Percentiles rank a stretch among this genome's conserved stretches.
phyloP scores from a whole-genome alignment of 2,329 filamentous ascomycete genomes.

The Plectosphaerella sp. region DNA sequence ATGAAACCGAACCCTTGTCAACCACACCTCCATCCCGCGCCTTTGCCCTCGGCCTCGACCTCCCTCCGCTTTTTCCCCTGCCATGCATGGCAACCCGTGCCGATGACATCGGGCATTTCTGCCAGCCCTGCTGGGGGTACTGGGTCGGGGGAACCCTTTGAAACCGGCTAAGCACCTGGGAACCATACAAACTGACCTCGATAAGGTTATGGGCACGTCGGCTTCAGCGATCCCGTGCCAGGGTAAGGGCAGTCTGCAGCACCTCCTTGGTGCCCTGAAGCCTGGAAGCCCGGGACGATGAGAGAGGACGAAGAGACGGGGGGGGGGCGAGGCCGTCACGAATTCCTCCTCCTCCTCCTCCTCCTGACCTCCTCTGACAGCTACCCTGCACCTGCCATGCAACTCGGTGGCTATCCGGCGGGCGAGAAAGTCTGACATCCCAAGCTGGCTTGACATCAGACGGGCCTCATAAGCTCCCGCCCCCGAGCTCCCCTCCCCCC shows the following conservation, averaged over 20 bases:
- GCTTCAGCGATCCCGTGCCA: background rate
- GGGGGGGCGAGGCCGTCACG: too few species aligned
- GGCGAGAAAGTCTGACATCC: too few species aligned
- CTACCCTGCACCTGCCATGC: too few species aligned
- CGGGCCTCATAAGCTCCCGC: background rate
- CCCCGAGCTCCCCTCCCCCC: background rate
- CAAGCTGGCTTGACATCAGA: background rate
- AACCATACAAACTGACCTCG: background rate
- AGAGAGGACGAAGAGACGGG: too few species aligned
- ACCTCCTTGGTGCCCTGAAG: too few species aligned
- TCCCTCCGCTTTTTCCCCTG: background rate
- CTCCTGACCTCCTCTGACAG: too few species aligned
- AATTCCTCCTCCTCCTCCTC: too few species aligned
- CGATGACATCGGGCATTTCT: slow-evolving; percentile 2
- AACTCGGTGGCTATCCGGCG: too few species aligned
- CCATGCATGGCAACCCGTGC: background rate
- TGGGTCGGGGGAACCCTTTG: slow-evolving; percentile 1
- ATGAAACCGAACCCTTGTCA: slow-evolving; percentile 3
- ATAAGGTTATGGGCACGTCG: background rate
- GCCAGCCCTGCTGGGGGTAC: background rate
- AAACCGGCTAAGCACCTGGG: slow-evolving; percentile 1
- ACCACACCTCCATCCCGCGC: background rate
- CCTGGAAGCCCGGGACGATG: too few species aligned
- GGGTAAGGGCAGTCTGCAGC: background rate
- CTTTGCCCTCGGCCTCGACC: background rate